phyloP scores from a whole-genome alignment of 2,329 filamentous ascomycete species.

The Plenodomus tracheiphilus region DNA sequence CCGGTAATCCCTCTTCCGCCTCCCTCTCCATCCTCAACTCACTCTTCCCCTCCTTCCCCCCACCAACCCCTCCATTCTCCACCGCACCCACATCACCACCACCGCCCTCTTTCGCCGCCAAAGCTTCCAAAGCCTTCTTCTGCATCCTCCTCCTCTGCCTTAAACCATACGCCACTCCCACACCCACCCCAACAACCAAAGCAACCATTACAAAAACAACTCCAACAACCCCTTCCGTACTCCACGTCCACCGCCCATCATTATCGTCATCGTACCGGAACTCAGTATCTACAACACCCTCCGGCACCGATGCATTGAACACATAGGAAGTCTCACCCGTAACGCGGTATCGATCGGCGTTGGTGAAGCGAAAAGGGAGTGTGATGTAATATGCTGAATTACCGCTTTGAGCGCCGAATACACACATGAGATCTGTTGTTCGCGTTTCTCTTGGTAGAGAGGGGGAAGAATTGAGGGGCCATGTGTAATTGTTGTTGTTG shows the following conservation, averaged over 20 bases:
- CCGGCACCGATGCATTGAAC: conserved; percentile 1
- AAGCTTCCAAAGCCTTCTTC: neutral
- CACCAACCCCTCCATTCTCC: neutral
- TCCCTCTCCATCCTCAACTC: neutral
- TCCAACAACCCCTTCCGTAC: neutral
- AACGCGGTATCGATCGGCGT: neutral
- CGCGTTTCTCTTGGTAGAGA: neutral
- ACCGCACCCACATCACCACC: neutral
- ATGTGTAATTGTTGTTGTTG: neutral
- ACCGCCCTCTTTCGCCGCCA: neutral
- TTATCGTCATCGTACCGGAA: neutral
- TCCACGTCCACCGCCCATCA: neutral
- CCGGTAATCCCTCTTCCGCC: neutral
- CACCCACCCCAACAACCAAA: neutral
- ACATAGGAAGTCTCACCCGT: neutral
- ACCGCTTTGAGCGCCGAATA: neutral
- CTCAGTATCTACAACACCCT: neutral
- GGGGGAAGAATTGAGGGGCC: neutral
- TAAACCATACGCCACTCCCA: neutral
- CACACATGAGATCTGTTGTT: neutral
- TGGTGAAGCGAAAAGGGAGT: neutral
- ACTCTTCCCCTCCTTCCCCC: neutral
- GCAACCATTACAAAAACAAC: neutral
- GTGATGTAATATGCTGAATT: neutral
- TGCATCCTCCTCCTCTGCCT: neutral